Conservation (phyloP, 371 early-diverging fungal genomes). For the Fennellomyces sp. region DNA sequence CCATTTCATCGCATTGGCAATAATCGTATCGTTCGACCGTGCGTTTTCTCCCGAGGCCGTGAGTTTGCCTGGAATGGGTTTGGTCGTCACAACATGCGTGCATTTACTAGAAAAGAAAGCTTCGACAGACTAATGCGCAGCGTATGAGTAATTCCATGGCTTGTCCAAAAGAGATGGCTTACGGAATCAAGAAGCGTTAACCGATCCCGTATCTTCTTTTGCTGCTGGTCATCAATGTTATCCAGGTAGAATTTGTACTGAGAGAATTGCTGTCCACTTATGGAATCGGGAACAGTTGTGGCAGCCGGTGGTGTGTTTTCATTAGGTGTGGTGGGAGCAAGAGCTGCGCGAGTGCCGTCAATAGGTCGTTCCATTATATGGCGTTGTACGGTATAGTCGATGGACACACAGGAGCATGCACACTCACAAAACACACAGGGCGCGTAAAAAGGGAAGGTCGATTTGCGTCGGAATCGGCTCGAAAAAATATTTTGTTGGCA, state of each 20-base stretch:
- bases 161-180: constrained; percentile 11
- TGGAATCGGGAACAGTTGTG: not conserved
- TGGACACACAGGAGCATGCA: too few species aligned
- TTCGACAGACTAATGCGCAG: constrained; percentile 27
- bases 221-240: constrained; percentile 25
- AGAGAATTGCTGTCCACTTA: constrained; percentile 10
- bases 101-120: constrained; percentile 49
- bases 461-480: too few species aligned
- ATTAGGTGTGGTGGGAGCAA: not conserved
- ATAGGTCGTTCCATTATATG: not conserved
- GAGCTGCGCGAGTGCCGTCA: not conserved
- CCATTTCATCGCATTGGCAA: constrained; percentile 18
- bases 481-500: too few species aligned
- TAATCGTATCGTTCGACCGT: constrained; percentile 7
- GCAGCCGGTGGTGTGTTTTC: not conserved
- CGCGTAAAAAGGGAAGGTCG: too few species aligned
- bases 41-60: constrained; percentile 17
- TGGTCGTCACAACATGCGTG: constrained; percentile 45
- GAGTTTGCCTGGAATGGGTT: constrained; percentile 19
- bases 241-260: constrained; percentile 38
- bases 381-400: not conserved
- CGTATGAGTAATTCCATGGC: not conserved
- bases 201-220: constrained; percentile 25
- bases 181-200: constrained; percentile 38
- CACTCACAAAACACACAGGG: too few species aligned